Evolutionary conservation across 169 alveolate genomes (phyloP), one percentile per base, ranked within the genome.

Genomic region (Plasmodium vinckei): DNA sequence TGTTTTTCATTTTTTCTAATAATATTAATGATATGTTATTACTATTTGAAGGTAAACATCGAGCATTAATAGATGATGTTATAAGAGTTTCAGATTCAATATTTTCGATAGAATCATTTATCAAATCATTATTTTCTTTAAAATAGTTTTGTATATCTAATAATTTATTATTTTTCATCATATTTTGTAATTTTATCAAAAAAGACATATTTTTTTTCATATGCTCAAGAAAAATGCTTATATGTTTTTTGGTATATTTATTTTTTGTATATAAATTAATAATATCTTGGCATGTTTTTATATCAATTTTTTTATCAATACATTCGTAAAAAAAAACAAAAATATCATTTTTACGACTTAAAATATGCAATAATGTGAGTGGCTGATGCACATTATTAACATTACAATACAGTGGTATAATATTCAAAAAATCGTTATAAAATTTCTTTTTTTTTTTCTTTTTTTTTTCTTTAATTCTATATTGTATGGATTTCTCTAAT

Each of bases 351-450:
- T 73, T 73, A 25, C 54, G 61, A 23, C 88, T 73, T 68, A 73
- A 61, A 46, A 73, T 73, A 54, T 73, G 88, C 13, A 73, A 42
- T 42, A 73, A 73, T 47, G 88, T 73, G 25, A 73, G 13, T 15
- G 88, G 73, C 39, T 73, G 88, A 68, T 73, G 88, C 68, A 73
- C 73, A 61, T 61, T 73, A 65, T 73, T 73, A 53, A 73, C 54
- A 61, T 73, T 73, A 21, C 88, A 73, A 68, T 73, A 73, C 5
- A 73, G 65, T 54, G 88, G 63, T 19, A 73, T 73, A 17, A 73
- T 73, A 39, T 73, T 73, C 61, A 73, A 61, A 61, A 73, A 61
- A 49, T 61, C 88, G 67, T 73, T 73, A 60, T 61, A 73, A 51
- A 61, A 61, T 46, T 73, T 73, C 54, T 72, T 72, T 25, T 73